phyloP scores from a whole-genome alignment of 176 grass and related monocot species.

The Avena atlantica region DNA sequence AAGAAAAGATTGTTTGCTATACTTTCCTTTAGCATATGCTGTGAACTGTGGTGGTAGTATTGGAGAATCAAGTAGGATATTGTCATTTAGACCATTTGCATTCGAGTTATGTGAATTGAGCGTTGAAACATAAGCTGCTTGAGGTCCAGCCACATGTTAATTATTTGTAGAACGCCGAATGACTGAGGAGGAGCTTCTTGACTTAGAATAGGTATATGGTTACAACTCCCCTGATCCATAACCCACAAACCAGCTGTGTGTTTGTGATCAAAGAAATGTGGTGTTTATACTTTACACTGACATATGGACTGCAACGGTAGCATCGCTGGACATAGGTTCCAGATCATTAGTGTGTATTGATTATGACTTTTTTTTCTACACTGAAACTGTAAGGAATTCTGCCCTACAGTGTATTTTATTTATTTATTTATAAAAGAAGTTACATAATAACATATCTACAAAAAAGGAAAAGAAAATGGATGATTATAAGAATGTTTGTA shows the following conservation, averaged over 20 bases:
- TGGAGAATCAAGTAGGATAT: neutral
- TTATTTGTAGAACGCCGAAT: neutral
- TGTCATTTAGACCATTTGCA: neutral
- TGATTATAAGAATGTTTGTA: too few relatives aligned
- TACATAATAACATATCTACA: too few relatives aligned
- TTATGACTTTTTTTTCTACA: too few relatives aligned
- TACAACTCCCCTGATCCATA: neutral
- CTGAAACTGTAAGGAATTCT: too few relatives aligned
- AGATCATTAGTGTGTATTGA: neutral
- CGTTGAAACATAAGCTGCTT: neutral
- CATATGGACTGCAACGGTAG: neutral
- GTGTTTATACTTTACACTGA: neutral
- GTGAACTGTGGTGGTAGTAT: neutral
- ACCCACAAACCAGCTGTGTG: neutral
- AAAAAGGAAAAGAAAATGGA: too few relatives aligned
- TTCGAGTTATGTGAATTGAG: neutral
- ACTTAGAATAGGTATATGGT: neutral
- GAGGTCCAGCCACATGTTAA: conserved; percentile 2
- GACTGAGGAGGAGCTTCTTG: neutral
- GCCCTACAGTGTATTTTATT: too few relatives aligned
- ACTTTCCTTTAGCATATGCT: neutral
- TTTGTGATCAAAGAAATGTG: conserved; percentile 10
- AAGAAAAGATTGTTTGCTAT: neutral
- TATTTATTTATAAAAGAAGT: too few relatives aligned
- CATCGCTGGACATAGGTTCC: neutral